Conservation (phyloP, 495 filamentous ascomycete genomes). For the Staphylotrichum longicolle region DNA sequence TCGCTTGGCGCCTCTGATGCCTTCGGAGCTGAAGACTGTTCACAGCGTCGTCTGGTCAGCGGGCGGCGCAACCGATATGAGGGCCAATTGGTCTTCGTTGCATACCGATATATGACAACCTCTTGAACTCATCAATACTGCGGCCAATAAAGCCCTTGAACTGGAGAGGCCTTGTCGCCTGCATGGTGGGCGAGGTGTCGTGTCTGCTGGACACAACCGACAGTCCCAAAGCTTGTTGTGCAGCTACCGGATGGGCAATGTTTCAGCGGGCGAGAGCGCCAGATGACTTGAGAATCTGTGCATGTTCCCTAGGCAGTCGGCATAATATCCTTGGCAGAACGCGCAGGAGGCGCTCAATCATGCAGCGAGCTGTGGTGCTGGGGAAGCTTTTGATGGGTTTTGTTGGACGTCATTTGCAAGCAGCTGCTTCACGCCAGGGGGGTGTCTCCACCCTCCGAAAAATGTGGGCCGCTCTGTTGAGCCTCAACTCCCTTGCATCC, state of each 20-base stretch:
- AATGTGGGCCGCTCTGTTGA: background rate
- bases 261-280: slow-evolving; percentile 21
- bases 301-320: slow-evolving; percentile 15
- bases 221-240: background rate
- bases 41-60: slow-evolving; percentile 4
- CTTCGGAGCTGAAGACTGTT: slow-evolving; percentile 50
- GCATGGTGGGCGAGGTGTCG: slow-evolving; percentile 36
- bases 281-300: slow-evolving; percentile 16
- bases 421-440: slow-evolving; percentile 6
- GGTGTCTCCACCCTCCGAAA: background rate
- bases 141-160: slow-evolving; percentile 46
- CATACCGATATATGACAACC: slow-evolving; percentile 46
- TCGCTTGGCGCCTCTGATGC: slow-evolving; percentile 52
- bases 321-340: background rate
- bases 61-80: background rate
- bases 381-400: slow-evolving; percentile 7
- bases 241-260: background rate
- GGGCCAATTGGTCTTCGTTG: background rate
- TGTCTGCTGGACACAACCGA: background rate
- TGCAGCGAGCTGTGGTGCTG: background rate
- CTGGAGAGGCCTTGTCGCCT: slow-evolving; percentile 40
- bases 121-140: slow-evolving; percentile 48
- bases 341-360: slow-evolving; percentile 13
- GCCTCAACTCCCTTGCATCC: background rate
- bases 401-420: slow-evolving; percentile 13